phyloP scores from a whole-genome alignment of 768 basidiomycete genomes.

The Kondoa subrosea region DNA sequence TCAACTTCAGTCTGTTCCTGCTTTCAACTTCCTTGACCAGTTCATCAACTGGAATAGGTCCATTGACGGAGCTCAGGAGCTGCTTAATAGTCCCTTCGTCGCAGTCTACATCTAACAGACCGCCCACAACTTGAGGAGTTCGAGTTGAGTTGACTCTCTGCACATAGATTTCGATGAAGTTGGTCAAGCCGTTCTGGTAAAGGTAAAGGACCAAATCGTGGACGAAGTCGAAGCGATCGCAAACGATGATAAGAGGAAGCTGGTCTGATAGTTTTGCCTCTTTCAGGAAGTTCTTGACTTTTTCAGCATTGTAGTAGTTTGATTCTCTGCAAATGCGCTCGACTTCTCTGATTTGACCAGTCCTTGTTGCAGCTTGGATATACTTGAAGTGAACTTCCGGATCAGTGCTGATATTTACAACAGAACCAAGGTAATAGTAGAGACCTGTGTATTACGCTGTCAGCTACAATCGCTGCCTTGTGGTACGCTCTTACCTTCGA shows the following conservation, averaged over 20 bases:
- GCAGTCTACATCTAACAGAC: conserved; percentile 91
- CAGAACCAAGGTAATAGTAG: conserved; percentile 94
- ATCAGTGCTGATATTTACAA: conserved; percentile 92
- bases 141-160: conserved; percentile 93
- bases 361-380: conserved; percentile 94
- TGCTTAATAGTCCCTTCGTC: conserved; percentile 90
- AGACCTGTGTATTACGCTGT: conserved; percentile 42
- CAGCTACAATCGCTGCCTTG: neutral
- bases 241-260: conserved; percentile 96
- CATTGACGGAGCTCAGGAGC: conserved; percentile 80
- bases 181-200: conserved; percentile 88
- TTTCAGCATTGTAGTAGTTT: conserved; percentile 95
- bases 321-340: conserved; percentile 97
- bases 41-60: conserved; percentile 94
- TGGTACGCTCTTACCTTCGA: conserved; percentile 50
- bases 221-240: conserved; percentile 98
- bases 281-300: conserved; percentile 99
- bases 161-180: conserved; percentile 99
- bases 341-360: conserved; percentile 95
- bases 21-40: conserved; percentile 93
- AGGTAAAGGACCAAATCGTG: conserved; percentile 96
- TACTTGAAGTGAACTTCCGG: conserved; percentile 99
- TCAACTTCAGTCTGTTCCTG: conserved; percentile 85
- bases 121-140: conserved; percentile 92
- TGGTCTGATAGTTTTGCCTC: conserved; percentile 93